Evolutionary conservation across 768 basidiomycete genomes (phyloP).

Genomic region (Clavaria fumosa): DNA sequence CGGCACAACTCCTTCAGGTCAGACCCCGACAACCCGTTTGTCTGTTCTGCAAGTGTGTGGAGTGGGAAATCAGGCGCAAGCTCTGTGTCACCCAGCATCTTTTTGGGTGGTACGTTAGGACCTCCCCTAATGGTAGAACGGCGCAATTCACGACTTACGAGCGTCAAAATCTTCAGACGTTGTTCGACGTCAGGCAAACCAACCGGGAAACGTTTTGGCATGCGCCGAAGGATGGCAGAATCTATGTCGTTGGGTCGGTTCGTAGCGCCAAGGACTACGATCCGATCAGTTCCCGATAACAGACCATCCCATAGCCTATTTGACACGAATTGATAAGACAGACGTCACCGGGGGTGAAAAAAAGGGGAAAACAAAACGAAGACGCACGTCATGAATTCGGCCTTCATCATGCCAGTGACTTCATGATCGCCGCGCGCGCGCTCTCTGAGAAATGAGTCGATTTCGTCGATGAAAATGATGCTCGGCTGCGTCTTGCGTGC

Average conservation of each 20-base stretch:
- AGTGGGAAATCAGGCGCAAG: too few species aligned
- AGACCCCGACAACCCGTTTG: slow-evolving; percentile 51
- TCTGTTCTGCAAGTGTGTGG: slow-evolving; percentile 33
- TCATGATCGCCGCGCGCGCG: neutral
- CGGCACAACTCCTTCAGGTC: slow-evolving; percentile 66
- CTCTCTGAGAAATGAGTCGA: neutral
- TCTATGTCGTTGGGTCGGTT: slow-evolving; percentile 90
- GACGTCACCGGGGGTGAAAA: neutral
- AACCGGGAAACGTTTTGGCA: slow-evolving; percentile 91
- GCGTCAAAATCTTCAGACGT: slow-evolving; percentile 62
- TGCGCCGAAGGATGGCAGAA: slow-evolving; percentile 69
- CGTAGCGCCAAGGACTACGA: slow-evolving; percentile 85
- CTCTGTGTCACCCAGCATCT: too few species aligned
- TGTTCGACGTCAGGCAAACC: slow-evolving; percentile 64
- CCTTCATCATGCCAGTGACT: neutral
- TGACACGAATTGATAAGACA: too few species aligned
- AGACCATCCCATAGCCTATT: slow-evolving; percentile 90
- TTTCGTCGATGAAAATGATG: neutral
- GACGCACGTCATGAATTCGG: slow-evolving; percentile 5
- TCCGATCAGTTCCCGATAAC: slow-evolving; percentile 59
- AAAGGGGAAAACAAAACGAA: neutral
- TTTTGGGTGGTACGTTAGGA: too few species aligned
- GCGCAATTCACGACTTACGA: slow-evolving; percentile 32
- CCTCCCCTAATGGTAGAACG: slow-evolving; percentile 21
- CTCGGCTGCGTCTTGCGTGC: neutral